phyloP scores from a whole-genome alignment of 805 yeast genomes.

The Candida sonorensis region DNA sequence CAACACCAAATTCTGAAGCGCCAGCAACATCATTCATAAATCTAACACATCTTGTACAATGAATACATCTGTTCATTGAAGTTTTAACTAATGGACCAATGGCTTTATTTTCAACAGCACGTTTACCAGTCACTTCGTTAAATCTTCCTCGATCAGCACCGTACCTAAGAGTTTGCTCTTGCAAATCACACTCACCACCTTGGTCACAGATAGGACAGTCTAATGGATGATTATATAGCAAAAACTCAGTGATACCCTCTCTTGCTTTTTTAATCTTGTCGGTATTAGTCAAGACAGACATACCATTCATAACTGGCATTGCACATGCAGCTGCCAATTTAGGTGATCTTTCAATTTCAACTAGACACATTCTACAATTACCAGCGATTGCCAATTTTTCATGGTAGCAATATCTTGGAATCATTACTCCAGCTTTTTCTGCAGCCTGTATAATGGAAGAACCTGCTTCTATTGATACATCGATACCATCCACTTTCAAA shows the following conservation, averaged over 20 bases:
- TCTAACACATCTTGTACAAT: slow-evolving; percentile 87
- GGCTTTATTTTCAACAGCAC: slow-evolving; percentile 88
- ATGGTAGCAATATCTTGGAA: slow-evolving; percentile 88
- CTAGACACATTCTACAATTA: slow-evolving; percentile 89
- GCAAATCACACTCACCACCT: slow-evolving; percentile 92
- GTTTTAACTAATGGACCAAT: slow-evolving; percentile 87
- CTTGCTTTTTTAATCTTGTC: slow-evolving; percentile 77
- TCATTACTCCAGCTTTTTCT: slow-evolving; percentile 81
- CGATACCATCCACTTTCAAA: slow-evolving; percentile 58
- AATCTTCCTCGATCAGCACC: slow-evolving; percentile 86
- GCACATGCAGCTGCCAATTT: slow-evolving; percentile 89
- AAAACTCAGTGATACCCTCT: slow-evolving; percentile 87
- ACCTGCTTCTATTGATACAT: slow-evolving; percentile 77
- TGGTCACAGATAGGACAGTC: slow-evolving; percentile 93
- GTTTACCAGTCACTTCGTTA: slow-evolving; percentile 72
- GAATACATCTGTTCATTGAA: slow-evolving; percentile 88
- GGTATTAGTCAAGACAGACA: slow-evolving; percentile 76
- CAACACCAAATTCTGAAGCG: slow-evolving; percentile 82
- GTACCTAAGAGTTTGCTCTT: slow-evolving; percentile 77
- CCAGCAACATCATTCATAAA: slow-evolving; percentile 89
- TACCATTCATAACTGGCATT: slow-evolving; percentile 84
- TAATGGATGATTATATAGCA: slow-evolving; percentile 81
- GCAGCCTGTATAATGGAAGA: slow-evolving; percentile 87
- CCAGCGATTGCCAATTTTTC: slow-evolving; percentile 89
- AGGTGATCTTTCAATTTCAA: slow-evolving; percentile 84